Conservation (phyloP, 768 basidiomycete genomes). For the Russula sp. region DNA sequence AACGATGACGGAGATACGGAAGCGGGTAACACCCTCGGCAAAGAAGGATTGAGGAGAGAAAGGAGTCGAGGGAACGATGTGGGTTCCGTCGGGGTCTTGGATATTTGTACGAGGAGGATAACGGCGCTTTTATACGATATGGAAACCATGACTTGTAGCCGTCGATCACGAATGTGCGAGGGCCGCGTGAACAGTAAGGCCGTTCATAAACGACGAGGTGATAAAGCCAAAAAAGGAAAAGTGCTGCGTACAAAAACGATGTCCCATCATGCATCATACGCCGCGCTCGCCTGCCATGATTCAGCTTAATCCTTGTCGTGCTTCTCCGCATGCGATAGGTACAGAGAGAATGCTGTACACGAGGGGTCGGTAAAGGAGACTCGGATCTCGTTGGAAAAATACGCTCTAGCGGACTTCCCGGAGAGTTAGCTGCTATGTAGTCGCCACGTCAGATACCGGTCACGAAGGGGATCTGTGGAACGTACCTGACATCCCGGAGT, state of each 20-base stretch:
- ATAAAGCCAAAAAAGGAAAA: not conserved
- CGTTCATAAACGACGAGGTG: not conserved
- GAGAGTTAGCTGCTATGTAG: not conserved
- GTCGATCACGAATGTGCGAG: constrained; percentile 22
- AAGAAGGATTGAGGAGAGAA: constrained; percentile 4
- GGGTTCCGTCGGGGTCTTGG: not conserved
- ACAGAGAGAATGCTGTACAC: constrained; percentile 10
- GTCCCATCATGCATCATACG: constrained; percentile 14
- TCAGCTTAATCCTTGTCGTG: constrained; percentile 2
- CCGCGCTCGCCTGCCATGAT: constrained; percentile 11
- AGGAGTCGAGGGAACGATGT: not conserved
- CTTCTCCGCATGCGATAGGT: constrained; percentile 17
- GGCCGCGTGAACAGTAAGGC: constrained; percentile 14
- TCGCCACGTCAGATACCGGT: not conserved
- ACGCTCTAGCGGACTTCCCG: not conserved
- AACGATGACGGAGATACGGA: not conserved
- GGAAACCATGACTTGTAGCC: constrained; percentile 23
- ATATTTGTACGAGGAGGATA: constrained; percentile 22
- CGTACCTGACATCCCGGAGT: not conserved
- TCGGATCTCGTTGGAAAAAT: not conserved
- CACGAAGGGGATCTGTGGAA: not conserved
- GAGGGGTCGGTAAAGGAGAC: constrained; percentile 13
- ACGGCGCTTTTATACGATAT: constrained; percentile 7
- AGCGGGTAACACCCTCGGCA: constrained; percentile 5
- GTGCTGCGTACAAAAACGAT: constrained; percentile 20